Conservation (phyloP, 768 basidiomycete species). For the Megacollybia marginata region DNA sequence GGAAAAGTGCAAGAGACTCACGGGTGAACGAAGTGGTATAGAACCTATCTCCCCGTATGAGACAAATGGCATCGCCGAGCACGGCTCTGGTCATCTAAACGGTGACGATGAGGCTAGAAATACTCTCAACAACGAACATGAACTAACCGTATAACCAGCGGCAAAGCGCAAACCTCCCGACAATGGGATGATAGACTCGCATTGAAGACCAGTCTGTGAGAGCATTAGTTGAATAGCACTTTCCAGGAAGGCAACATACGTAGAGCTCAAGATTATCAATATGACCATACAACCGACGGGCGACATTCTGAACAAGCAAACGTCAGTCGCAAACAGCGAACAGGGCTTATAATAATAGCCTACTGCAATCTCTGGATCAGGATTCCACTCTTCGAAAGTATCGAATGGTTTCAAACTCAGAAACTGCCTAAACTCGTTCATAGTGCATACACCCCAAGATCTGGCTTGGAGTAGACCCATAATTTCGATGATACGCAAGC, state of each 20-base stretch:
- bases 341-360: too few relatives aligned
- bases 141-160: too few relatives aligned
- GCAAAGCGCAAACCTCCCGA: slow-evolving; percentile 48
- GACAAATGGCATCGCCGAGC: slow-evolving; percentile 47
- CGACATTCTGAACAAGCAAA: slow-evolving; percentile 19
- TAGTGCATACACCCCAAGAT: slow-evolving; percentile 46
- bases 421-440: slow-evolving; percentile 50
- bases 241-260: too few relatives aligned
- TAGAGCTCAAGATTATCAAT: slow-evolving; percentile 33
- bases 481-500: slow-evolving; percentile 45
- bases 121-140: slow-evolving; percentile 15
- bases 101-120: slow-evolving; percentile 22
- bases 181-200: slow-evolving; percentile 46
- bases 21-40: too few relatives aligned
- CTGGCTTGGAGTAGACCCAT: slow-evolving; percentile 49
- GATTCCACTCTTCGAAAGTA: slow-evolving; percentile 50
- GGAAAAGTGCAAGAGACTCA: slow-evolving; percentile 30
- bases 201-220: slow-evolving; percentile 28
- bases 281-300: slow-evolving; percentile 24
- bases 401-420: slow-evolving; percentile 38
- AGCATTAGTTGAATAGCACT: too few relatives aligned
- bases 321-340: background rate
- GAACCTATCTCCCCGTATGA: too few relatives aligned
- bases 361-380: slow-evolving; percentile 37
- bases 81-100: slow-evolving; percentile 55